These are phyloP conservation scores for Suhomyces vadensis DNA, from an alignment of 805 yeast species.

Conservation along the genomic window DNA sequence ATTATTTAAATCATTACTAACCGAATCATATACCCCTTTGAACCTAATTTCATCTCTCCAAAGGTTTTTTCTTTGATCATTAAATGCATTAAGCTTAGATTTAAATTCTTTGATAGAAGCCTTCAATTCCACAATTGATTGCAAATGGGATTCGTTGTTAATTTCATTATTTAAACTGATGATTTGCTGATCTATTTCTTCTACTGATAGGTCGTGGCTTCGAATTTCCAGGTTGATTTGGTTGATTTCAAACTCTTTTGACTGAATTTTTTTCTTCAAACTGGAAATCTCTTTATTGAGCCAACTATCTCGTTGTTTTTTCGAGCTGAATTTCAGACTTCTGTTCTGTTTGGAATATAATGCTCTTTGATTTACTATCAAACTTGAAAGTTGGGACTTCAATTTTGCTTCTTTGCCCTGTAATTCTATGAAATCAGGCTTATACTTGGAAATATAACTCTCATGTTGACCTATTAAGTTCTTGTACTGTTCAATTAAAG, in stretches of 20 bases:
- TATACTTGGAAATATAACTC: conserved; percentile 31
- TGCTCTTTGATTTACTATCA: conserved; percentile 54
- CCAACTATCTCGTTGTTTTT: conserved; percentile 68
- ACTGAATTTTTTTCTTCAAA: conserved; percentile 29
- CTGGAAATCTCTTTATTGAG: conserved; percentile 50
- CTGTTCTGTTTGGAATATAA: conserved; percentile 74
- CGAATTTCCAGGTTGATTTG: conserved; percentile 23
- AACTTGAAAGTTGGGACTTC: conserved; percentile 40
- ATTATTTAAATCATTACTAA: conserved; percentile 52
- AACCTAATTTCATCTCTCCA: conserved; percentile 80
- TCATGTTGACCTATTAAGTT: conserved; percentile 39
- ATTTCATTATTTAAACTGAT: conserved; percentile 27
- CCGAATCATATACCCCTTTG: conserved; percentile 55
- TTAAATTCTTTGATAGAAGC: conserved; percentile 44
- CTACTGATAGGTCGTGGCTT: conserved; percentile 13
- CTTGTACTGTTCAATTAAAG: conserved; percentile 21
- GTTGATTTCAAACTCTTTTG: conserved; percentile 24
- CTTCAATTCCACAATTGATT: conserved; percentile 18
- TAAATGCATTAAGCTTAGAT: conserved; percentile 41
- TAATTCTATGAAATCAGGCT: conserved; percentile 44
- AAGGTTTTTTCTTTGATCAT: conserved; percentile 66
- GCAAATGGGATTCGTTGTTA: conserved; percentile 7
- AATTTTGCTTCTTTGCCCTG: conserved; percentile 41
- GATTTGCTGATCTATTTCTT: conserved; percentile 13
- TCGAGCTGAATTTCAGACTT: conserved; percentile 55